Base-by-base conservation (phyloP, 2,329 filamentous ascomycete genomes). In the Didymella arachidicola region DNA sequence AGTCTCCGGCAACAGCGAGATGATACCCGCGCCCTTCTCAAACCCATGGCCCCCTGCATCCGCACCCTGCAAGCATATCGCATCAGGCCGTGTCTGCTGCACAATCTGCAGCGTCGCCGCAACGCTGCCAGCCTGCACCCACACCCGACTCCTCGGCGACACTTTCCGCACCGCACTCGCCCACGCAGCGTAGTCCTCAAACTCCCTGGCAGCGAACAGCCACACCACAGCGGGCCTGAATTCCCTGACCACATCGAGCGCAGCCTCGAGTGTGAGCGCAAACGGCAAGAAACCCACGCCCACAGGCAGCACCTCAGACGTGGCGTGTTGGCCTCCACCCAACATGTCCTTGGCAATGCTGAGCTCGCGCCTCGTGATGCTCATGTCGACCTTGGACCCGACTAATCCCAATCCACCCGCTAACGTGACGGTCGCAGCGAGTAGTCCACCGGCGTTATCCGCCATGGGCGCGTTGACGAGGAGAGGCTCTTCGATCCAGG, bases 391-490 rank as follows among this genome's bases (percentile, higher is more conserved):
- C 26, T 76, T 71, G 8, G 73, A 69, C n/a, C 77, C 80, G 8
- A 82, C 68, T 55, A 81, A 77, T 29, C 80, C 80, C 0, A 82
- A 60, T 6, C 79, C 80, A 12, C 80, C 81, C 11, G 84, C 81
- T 53, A 77, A 75, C 1, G 85, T 86, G n/a, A 91, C 84, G 27
- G 86, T 82, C 10, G 86, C 78, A 5, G 88, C 86, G 2, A 92
- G 82, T 0, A 64, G 79, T 64, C 71, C 82, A 72, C 71, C 82
- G 66, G 82, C 79, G 53, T 89, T 84, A 42, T 86, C 80, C 47
- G 87, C 84, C 89, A 92, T 92, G 0, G 90, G 90, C 1, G 87
- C 89, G 34, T 82, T 81, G 49, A 82, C 78, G 44, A 92, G 82
- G 34, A 90, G 75, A 3, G 87, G 87, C 1, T 74, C 56, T 12